These are phyloP conservation scores for Trichophyton simii DNA, from an alignment of 2,329 filamentous ascomycete species.

Conservation along the genomic window DNA sequence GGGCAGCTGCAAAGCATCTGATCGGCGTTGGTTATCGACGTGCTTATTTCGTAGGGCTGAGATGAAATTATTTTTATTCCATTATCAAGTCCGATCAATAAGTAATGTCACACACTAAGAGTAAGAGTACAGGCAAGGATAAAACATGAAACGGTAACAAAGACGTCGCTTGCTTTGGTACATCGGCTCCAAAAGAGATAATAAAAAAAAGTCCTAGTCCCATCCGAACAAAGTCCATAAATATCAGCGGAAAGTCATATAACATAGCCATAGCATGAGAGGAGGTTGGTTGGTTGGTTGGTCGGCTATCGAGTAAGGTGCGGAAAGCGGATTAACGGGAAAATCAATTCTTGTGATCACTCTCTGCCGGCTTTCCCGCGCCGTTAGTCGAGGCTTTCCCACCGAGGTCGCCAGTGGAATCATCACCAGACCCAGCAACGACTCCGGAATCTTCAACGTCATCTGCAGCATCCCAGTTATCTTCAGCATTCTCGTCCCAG, in stretches of 20 bases:
- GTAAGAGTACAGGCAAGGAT: neutral
- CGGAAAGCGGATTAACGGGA: too few species aligned
- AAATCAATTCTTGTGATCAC: neutral
- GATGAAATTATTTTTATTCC: neutral
- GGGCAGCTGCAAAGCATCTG: neutral
- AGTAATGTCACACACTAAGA: neutral
- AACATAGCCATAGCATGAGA: neutral
- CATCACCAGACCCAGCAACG: neutral
- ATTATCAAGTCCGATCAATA: neutral
- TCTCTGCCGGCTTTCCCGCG: neutral
- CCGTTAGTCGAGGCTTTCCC: neutral
- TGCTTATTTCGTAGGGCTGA: neutral
- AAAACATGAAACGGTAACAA: neutral
- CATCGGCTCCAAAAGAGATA: neutral
- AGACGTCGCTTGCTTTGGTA: neutral
- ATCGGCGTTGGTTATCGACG: neutral
- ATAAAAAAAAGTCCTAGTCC: neutral
- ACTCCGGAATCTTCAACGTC: slow-evolving; percentile 16
- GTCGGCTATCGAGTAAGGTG: neutral
- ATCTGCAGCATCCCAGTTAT: slow-evolving; percentile 52
- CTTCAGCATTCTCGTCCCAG: slow-evolving; percentile 76
- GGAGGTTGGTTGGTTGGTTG: neutral
- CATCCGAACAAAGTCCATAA: neutral
- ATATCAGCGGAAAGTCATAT: neutral
- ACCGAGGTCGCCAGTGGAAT: slow-evolving; percentile 4